Evolutionary conservation across 805 yeast genomes (phyloP).

Genomic region (Kodamaea nitidulidarum): DNA sequence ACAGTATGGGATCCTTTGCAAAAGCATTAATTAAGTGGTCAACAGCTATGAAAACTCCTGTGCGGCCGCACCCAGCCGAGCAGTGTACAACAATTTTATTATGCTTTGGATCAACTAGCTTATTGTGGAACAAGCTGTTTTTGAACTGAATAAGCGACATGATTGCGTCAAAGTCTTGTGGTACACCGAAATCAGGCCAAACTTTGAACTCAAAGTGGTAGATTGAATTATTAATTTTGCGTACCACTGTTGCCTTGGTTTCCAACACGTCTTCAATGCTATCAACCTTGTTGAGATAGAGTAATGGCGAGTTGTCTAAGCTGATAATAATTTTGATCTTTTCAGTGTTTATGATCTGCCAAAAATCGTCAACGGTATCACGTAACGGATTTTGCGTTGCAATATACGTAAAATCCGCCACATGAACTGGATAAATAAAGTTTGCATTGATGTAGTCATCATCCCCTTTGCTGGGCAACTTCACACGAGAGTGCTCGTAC

Average conservation of each 20-base stretch:
- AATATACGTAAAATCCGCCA: constrained; percentile 25
- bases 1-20: constrained; percentile 1
- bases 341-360: constrained; percentile 36
- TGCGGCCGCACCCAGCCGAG: constrained; percentile 30
- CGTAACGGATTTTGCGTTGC: constrained; percentile 45
- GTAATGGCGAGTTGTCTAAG: constrained; percentile 24
- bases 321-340: constrained; percentile 34
- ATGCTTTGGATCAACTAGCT: constrained; percentile 4
- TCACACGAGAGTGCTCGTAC: constrained; percentile 46
- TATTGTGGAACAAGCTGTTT: constrained; percentile 19
- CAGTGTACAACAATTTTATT: constrained; percentile 23
- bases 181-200: constrained; percentile 50
- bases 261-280: constrained; percentile 7
- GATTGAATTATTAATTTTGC: constrained; percentile 17
- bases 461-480: constrained; percentile 18
- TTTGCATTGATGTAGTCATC: constrained; percentile 47
- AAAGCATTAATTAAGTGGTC: constrained; percentile 22
- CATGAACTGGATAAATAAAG: constrained; percentile 24
- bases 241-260: constrained; percentile 7
- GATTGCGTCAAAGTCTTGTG: constrained; percentile 28
- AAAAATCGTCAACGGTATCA: constrained; percentile 41
- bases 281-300: constrained; percentile 15
- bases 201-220: constrained; percentile 38
- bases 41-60: constrained; percentile 27
- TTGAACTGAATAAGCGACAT: constrained; percentile 32